Percentiles rank a stretch among this genome's conserved stretches.
These are phyloP conservation scores for Apiospora phragmitis DNA, from an alignment of 2,329 filamentous ascomycete genomes.

Conservation along the genomic window DNA sequence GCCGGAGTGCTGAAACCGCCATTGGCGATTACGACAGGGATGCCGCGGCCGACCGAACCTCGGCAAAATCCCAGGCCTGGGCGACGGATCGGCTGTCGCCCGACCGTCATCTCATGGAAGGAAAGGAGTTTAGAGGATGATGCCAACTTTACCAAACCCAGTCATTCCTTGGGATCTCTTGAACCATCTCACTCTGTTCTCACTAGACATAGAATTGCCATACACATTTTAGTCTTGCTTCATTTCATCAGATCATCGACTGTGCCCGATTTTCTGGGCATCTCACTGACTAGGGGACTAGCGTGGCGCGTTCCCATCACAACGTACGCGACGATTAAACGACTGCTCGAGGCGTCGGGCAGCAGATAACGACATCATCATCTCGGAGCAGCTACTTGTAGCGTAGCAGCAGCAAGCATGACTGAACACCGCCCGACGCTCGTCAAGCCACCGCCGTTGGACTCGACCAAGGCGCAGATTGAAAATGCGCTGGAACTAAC, in stretches of 20 bases:
- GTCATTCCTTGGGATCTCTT: neutral
- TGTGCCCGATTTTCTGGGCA: neutral
- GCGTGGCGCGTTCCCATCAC: neutral
- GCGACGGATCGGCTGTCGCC: neutral
- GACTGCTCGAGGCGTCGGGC: neutral
- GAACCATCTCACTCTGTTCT: neutral
- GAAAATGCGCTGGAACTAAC: constrained; percentile 90
- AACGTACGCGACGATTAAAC: no score
- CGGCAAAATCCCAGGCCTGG: neutral
- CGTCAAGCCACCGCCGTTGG: constrained; percentile 72
- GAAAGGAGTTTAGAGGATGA: neutral
- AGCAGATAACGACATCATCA: neutral
- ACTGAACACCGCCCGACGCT: constrained; percentile 51
- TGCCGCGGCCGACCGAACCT: constrained; percentile 2
- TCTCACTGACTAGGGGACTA: neutral
- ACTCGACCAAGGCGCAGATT: constrained; percentile 74
- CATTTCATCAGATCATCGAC: neutral
- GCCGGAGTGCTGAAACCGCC: neutral
- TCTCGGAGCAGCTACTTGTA: neutral
- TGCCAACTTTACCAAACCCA: neutral
- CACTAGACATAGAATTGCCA: neutral
- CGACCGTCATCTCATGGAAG: neutral
- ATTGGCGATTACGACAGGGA: constrained; percentile 1
- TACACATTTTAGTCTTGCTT: neutral
- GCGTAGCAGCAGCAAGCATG: constrained; percentile 22